Percentiles rank a stretch among this genome's conserved stretches.
Evolutionary conservation across 2,329 filamentous ascomycete genomes (phyloP).

Genomic region (Cercospora sp.): DNA sequence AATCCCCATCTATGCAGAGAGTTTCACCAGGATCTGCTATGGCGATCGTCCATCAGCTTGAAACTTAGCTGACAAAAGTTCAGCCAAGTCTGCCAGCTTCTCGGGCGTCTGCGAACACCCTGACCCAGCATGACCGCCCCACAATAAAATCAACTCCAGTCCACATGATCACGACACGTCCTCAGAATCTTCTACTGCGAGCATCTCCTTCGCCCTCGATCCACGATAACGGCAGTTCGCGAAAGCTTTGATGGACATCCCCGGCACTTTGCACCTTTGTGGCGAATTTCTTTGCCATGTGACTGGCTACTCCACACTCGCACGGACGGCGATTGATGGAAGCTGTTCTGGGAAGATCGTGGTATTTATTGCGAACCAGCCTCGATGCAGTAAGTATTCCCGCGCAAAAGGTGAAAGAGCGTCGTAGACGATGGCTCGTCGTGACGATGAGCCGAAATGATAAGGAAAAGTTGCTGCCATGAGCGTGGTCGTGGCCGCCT

Average conservation of each 20-base stretch:
- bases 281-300: not conserved
- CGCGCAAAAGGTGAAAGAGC: not conserved
- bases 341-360: not conserved
- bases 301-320: not conserved
- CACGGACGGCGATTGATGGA: not conserved
- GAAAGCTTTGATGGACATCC: not conserved
- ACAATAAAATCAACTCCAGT: not conserved
- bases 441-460: not conserved
- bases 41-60: not conserved
- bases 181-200: not conserved
- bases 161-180: conserved; percentile 9
- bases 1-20: not conserved
- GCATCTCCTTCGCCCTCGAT: not conserved
- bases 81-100: conserved; percentile 13
- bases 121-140: conserved; percentile 3
- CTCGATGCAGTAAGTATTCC: not conserved
- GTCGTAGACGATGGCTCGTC: not conserved
- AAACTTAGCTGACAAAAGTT: not conserved
- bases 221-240: not conserved
- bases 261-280: not conserved
- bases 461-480: not conserved
- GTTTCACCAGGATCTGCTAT: conserved; percentile 3
- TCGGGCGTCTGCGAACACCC: conserved; percentile 6
- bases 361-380: not conserved
- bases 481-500: not conserved